Base-by-base conservation (phyloP, 805 yeast species). In the Osmozyma mogii region DNA sequence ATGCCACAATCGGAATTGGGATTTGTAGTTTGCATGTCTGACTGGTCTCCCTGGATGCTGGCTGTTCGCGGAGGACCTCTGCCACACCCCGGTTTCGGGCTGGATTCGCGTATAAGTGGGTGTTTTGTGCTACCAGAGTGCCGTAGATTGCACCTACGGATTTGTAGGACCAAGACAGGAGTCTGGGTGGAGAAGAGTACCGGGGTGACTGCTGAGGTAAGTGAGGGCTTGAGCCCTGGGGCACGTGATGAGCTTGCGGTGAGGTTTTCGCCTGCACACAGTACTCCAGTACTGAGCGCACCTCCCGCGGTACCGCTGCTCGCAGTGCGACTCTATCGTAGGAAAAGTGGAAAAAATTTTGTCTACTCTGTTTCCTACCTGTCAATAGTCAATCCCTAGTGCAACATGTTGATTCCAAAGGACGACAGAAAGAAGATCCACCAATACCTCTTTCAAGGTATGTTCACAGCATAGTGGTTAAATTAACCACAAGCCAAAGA, bases 391-490 rank as follows among this genome's bases (percentile, higher is more conserved):
- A 30, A 32, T 12, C 29, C 29, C 28, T 25, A 31, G 35, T 34
- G 33, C 49, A 61, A 41, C 63, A 92, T 92, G 99, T 80, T 92
- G 77, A 92, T 92, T 79, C 97, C 99, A 75, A 92, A 84, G 76
- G 94, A 85, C 72, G 98, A 92, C 71, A 88, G 99, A 82, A 85
- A 84, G 77, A 84, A 84, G 88, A 92, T 92, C 70, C 95, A 87
- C 94, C 84, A 79, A 70, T 82, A 88, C 84, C 92, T 92, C 73
- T 92, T 88, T 84, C 88, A 87, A 73, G 94, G 94, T 83, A 79
- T 68, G 92, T 80, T 17, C 15, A 20, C 3, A 17, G 17, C 27
- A 37, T 63, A 61, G 68, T 66, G 65, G 64, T 70, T 22, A 37
- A 33, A 30, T 24, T 22, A 18, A 18, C 20, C 20, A 18, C 20